Conservation (phyloP, 179 eudicot genomes). For the Actinidia chinensis region DNA sequence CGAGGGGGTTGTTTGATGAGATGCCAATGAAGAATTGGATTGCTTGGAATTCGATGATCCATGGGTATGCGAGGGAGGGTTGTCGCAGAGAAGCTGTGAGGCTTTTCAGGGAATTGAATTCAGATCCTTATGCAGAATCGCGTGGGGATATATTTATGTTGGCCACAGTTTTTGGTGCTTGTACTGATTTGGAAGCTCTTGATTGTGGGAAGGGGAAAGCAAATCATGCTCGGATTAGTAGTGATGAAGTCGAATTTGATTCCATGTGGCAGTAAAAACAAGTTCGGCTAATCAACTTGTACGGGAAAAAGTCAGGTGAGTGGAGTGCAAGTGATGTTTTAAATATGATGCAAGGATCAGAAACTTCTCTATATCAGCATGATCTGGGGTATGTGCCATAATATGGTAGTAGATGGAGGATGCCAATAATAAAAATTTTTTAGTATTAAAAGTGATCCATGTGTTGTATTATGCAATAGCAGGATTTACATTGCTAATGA, state of each 20-base stretch:
- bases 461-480: constrained; percentile 80
- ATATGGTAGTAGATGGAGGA: constrained; percentile 61
- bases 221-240: constrained; percentile 63
- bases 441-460: constrained; percentile 34
- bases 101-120: constrained; percentile 55
- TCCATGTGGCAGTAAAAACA: constrained; percentile 62
- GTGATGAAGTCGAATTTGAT: constrained; percentile 54
- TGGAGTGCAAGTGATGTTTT: constrained; percentile 51
- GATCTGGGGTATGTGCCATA: constrained; percentile 82
- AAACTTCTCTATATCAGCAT: constrained; percentile 80
- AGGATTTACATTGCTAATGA: constrained; percentile 56
- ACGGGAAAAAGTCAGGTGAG: constrained; percentile 78
- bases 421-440: constrained; percentile 67
- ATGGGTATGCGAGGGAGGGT: constrained; percentile 68
- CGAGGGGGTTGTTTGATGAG: constrained; percentile 51
- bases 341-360: constrained; percentile 41
- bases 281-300: constrained; percentile 80
- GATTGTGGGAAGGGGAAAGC: constrained; percentile 70
- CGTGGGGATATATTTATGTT: constrained; percentile 57
- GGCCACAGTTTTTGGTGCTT: constrained; percentile 67
- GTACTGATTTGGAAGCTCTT: constrained; percentile 58
- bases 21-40: constrained; percentile 80
- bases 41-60: constrained; percentile 82
- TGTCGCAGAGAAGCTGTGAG: constrained; percentile 55
- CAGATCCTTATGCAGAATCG: constrained; percentile 32